These are phyloP conservation scores for Penicillium sp. DNA, from an alignment of 2,329 filamentous ascomycete genomes.

Conservation along the genomic window DNA sequence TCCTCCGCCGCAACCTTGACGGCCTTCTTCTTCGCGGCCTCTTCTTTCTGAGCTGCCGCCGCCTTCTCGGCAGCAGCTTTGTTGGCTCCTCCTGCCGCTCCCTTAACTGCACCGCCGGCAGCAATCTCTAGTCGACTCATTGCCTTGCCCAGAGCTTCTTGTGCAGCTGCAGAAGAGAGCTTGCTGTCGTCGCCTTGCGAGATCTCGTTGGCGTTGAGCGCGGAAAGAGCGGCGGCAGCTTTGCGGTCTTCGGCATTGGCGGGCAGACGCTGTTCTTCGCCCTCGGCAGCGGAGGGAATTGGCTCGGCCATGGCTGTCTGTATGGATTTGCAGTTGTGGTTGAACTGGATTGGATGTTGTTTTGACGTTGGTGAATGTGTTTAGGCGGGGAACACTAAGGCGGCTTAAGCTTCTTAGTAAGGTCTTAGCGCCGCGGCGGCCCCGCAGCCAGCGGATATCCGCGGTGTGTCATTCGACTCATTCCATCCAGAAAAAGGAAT, in stretches of 20 bases:
- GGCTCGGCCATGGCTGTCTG: conserved; percentile 38
- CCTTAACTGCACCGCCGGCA: conserved; percentile 22
- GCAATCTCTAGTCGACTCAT: conserved; percentile 47
- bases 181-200: conserved; percentile 28
- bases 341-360: neutral
- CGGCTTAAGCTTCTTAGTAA: conserved; percentile 1
- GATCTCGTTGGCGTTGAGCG: conserved; percentile 42
- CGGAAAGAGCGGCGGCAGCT: conserved; percentile 47
- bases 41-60: conserved; percentile 26
- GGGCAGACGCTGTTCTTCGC: conserved; percentile 32
- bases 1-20: conserved; percentile 46
- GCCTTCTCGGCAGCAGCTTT: conserved; percentile 16
- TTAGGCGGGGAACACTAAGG: neutral
- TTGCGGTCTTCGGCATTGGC: conserved; percentile 49
- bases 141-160: conserved; percentile 48
- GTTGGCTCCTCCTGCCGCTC: neutral
- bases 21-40: conserved; percentile 35
- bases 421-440: neutral
- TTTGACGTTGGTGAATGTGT: neutral
- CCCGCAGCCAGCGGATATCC: neutral
- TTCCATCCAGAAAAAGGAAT: neutral
- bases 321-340: neutral
- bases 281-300: conserved; percentile 37
- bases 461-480: neutral
- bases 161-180: conserved; percentile 35